Conservation (phyloP, 2,329 filamentous ascomycete genomes). For the Curvularia sp. region DNA sequence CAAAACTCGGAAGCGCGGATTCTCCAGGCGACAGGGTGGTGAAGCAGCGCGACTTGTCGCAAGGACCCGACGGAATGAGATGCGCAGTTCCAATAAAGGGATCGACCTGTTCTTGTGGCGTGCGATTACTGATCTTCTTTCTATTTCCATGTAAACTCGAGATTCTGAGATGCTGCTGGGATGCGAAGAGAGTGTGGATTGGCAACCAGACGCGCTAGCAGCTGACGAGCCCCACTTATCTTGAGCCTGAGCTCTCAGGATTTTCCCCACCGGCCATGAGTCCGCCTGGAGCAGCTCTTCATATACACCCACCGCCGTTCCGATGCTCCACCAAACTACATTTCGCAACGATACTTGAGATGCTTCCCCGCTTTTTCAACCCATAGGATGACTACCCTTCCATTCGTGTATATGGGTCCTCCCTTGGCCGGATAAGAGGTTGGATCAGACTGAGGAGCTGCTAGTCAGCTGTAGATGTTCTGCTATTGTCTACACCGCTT, state of each 20-base stretch:
- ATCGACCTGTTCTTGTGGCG: not conserved
- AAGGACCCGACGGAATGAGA: not conserved
- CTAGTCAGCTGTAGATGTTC: not conserved
- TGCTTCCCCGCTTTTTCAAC: not conserved
- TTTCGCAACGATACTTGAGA: not conserved
- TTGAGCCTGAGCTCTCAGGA: conserved; percentile 5
- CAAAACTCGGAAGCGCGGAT: conserved; percentile 2
- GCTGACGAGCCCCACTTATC: conserved; percentile 9
- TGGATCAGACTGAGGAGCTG: not conserved
- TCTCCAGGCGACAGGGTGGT: not conserved
- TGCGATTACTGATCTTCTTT: not conserved
- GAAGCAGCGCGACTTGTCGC: not conserved
- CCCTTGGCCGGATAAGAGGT: not conserved
- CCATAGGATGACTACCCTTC: conserved; percentile 45
- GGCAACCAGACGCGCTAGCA: conserved; percentile 14
- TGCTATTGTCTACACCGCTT: not conserved
- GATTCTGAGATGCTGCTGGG: conserved; percentile 6
- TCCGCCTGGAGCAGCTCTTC: conserved; percentile 3
- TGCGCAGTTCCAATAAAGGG: not conserved
- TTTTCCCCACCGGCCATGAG: conserved; percentile 12
- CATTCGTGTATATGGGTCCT: conserved; percentile 44
- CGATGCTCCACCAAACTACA: not conserved
- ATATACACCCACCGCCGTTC: not conserved
- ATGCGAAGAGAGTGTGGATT: conserved; percentile 12
- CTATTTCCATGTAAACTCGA: conserved; percentile 1